Base-by-base conservation (phyloP, 768 basidiomycete genomes). In the Tulasnella sp. region DNA sequence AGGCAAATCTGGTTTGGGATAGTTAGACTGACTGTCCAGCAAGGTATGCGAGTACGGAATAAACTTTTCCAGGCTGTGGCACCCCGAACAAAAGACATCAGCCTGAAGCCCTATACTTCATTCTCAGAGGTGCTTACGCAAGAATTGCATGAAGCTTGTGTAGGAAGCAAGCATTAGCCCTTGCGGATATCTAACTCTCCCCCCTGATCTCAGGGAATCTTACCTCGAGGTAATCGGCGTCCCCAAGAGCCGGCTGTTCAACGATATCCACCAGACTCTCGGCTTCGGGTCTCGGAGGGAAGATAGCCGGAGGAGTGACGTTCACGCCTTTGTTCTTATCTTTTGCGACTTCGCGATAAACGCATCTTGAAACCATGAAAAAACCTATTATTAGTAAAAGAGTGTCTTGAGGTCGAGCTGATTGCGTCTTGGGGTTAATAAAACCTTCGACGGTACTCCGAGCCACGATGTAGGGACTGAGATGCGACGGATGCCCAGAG, bases 401-500 rank as follows among this genome's bases (percentile, higher is more conserved):
- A 44, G 8, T n/a, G 25, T 10, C 2, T n/a, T 17, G 12, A n/a
- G n/a, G n/a, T n/a, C n/a, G n/a, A n/a, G n/a, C n/a, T n/a, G n/a
- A n/a, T n/a, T n/a, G n/a, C n/a, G n/a, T n/a, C n/a, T n/a, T n/a
- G n/a, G n/a, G n/a, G n/a, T n/a, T n/a, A n/a, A n/a, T n/a, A n/a
- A n/a, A 38, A 17, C 25, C 58, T 19, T 46, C 12, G 31, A 27
- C 27, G 21, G 59, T 87, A 86, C 60, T 80, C 78, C 56, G 71
- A 74, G 21, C 80, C 78, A 45, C 71, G 75, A 2, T 71, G 68
- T 2, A 64, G 65, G 4, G 78, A 68, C 49, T 78, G 76, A 7
- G 66, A 65, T 1, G 75, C 72, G 48, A 81, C 66, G 0, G 70
- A 66, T 15, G 74, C 73, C 79, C 80, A 80, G 25, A 79, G 68